phyloP scores from a whole-genome alignment of 2,329 filamentous ascomycete species.

The Phaeophleospora eucalypticola region DNA sequence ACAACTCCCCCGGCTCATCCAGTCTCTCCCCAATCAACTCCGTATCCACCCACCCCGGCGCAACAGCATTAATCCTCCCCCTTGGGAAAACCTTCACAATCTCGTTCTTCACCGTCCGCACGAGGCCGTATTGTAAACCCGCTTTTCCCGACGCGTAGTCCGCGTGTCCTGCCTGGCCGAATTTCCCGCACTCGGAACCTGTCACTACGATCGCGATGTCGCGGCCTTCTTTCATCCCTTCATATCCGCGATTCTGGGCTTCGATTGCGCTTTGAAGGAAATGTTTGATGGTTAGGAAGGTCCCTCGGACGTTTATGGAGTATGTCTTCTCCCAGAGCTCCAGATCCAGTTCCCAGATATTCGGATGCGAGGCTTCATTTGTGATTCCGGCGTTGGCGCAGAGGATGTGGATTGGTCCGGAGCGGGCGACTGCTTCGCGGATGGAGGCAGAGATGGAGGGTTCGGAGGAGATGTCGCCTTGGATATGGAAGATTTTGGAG shows the following conservation, averaged over 20 bases:
- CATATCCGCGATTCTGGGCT: slow-evolving; percentile 32
- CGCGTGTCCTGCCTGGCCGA: slow-evolving; percentile 48
- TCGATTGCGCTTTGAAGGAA: slow-evolving; percentile 45
- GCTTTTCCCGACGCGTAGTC: slow-evolving; percentile 52
- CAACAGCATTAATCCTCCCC: slow-evolving; percentile 52
- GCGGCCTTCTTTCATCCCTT: slow-evolving; percentile 36
- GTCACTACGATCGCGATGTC: slow-evolving; percentile 53
- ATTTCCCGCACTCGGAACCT: slow-evolving; percentile 50
- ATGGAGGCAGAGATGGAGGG: slow-evolving; percentile 37
- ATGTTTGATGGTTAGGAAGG: slow-evolving; percentile 54
- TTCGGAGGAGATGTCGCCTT: slow-evolving; percentile 49
- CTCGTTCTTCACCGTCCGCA: slow-evolving; percentile 53
- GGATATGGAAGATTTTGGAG: slow-evolving; percentile 39
- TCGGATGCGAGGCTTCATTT: slow-evolving; percentile 46
- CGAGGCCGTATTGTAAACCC: slow-evolving; percentile 51
- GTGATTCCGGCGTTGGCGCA: slow-evolving; percentile 52
- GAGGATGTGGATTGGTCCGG: slow-evolving; percentile 51
- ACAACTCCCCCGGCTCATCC: slow-evolving; percentile 49
- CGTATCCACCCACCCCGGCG: slow-evolving; percentile 48
- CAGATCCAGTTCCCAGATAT: slow-evolving; percentile 51
- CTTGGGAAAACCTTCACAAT: slow-evolving; percentile 49
- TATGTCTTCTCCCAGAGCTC: slow-evolving; percentile 53
- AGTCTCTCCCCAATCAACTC: slow-evolving; percentile 47
- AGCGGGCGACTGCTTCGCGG: slow-evolving; percentile 42
- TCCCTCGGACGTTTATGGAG: slow-evolving; percentile 48